Conservation (phyloP, 106 monocot genomes). For the Dioscorea dumetorum region DNA sequence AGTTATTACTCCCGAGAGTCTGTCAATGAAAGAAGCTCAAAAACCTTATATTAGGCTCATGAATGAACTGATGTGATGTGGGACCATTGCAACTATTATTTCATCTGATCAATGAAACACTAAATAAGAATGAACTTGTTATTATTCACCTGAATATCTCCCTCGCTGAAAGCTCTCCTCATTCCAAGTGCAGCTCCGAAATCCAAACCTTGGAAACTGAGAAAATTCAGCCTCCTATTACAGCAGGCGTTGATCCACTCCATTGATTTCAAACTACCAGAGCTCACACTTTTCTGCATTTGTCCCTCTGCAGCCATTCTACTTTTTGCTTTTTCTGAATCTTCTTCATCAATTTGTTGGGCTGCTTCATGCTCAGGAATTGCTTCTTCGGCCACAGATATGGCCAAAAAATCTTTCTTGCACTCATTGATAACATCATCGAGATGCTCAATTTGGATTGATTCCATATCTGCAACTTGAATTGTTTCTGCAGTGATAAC, state of each 20-base stretch:
- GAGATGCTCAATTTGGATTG: conserved; percentile 51
- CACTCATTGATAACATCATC: conserved; percentile 70
- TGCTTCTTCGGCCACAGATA: conserved; percentile 36
- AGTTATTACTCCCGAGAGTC: conserved; percentile 11
- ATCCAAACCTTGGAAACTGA: conserved; percentile 49
- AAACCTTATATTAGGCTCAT: neutral
- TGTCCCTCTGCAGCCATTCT: conserved; percentile 15
- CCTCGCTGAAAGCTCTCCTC: conserved; percentile 67
- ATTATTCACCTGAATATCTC: conserved; percentile 32
- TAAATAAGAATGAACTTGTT: neutral
- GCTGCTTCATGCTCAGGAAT: conserved; percentile 26
- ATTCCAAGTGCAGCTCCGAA: conserved; percentile 48
- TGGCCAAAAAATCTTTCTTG: conserved; percentile 58
- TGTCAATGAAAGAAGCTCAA: conserved; percentile 16
- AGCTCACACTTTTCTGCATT: conserved; percentile 59
- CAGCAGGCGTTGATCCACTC: conserved; percentile 33
- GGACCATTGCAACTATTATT: too few relatives aligned
- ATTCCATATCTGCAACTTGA: conserved; percentile 31
- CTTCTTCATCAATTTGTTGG: conserved; percentile 20
- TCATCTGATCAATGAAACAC: too few relatives aligned
- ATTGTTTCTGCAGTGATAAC: conserved; percentile 35
- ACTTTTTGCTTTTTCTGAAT: conserved; percentile 11
- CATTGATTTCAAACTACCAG: conserved; percentile 46
- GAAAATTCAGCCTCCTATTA: conserved; percentile 32
- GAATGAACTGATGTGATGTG: too few relatives aligned